These are phyloP conservation scores for Pelagomonas calceolata DNA, from an alignment of 108 stramenopile genomes.

Conservation along the genomic window DNA sequence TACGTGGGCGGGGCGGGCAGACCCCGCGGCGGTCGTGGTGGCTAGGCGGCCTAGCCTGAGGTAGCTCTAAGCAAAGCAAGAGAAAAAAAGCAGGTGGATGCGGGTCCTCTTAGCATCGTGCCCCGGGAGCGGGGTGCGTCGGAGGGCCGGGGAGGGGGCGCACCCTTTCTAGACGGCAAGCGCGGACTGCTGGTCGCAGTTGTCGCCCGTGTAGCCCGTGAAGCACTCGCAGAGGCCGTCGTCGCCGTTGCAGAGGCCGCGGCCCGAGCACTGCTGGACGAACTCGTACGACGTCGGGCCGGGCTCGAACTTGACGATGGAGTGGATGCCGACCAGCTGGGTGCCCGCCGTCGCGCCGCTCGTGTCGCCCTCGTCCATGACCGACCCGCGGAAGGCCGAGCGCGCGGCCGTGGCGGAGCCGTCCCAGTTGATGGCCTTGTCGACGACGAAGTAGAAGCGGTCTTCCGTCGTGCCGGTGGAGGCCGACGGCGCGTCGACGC, in stretches of 20 bases:
- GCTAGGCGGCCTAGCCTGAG: too few relatives aligned
- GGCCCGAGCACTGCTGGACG: conserved; percentile 45
- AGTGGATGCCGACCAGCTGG: conserved; percentile 36
- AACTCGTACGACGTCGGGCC: conserved; percentile 40
- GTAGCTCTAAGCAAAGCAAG: too few relatives aligned
- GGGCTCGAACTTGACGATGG: conserved; percentile 53
- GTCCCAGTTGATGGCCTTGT: conserved; percentile 46
- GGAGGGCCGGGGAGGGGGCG: too few relatives aligned
- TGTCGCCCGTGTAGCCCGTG: conserved; percentile 41
- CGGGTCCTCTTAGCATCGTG: too few relatives aligned
- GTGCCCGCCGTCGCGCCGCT: conserved; percentile 5
- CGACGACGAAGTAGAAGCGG: conserved; percentile 43
- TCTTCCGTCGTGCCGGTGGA: conserved; percentile 31
- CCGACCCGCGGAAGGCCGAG: too few relatives aligned
- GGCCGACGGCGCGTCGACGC: conserved; percentile 13
- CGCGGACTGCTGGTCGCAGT: conserved; percentile 33
- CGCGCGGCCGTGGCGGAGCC: conserved; percentile 8
- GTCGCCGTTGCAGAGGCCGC: conserved; percentile 44
- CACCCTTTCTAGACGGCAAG: conserved; percentile 24
- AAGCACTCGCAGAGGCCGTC: conserved; percentile 54
- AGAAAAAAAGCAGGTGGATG: too few relatives aligned
- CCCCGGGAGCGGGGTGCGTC: too few relatives aligned
- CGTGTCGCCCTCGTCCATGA: too few relatives aligned
- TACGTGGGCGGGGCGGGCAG: too few relatives aligned
- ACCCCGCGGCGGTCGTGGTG: too few relatives aligned